These are phyloP conservation scores for Acanthamoeba lenticulata DNA, from an alignment of 208 protist genomes.

Conservation along the genomic window DNA sequence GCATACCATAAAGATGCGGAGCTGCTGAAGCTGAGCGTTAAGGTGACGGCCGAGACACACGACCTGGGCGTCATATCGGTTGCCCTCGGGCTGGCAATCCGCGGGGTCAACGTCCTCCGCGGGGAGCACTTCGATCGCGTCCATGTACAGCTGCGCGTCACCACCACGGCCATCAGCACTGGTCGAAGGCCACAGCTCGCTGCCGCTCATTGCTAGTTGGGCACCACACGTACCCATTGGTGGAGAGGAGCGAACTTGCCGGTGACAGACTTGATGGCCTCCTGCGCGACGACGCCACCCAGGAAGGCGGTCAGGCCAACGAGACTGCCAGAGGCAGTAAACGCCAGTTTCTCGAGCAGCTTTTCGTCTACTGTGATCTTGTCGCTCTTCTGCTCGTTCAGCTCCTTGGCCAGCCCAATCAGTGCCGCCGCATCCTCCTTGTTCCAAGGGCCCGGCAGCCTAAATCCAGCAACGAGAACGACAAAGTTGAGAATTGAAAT, in stretches of 20 bases:
- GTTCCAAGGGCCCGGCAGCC: conserved; percentile 72
- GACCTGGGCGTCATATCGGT: conserved; percentile 79
- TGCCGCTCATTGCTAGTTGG: too few relatives aligned
- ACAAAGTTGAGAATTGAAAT: conserved; percentile 64
- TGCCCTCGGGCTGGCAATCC: conserved; percentile 82
- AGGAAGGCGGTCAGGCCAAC: conserved; percentile 74
- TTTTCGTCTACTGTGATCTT: conserved; percentile 69
- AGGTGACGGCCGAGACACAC: conserved; percentile 78
- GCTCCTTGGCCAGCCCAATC: conserved; percentile 22
- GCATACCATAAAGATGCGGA: conserved; percentile 81
- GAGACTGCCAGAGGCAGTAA: conserved; percentile 79
- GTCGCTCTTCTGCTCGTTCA: conserved; percentile 1
- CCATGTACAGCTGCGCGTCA: conserved; percentile 95
- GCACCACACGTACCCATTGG: conserved; percentile 91
- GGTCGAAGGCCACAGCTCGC: too few relatives aligned
- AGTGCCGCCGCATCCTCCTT: conserved; percentile 60
- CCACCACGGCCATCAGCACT: too few relatives aligned
- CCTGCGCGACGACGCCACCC: conserved; percentile 85
- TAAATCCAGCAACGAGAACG: neutral
- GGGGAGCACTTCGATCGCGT: conserved; percentile 91
- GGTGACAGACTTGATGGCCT: conserved; percentile 85
- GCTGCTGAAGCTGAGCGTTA: conserved; percentile 75
- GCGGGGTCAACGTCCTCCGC: conserved; percentile 86
- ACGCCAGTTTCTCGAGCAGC: conserved; percentile 75
- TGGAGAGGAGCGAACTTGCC: conserved; percentile 96